These are phyloP conservation scores for Exophiala phaeomuriformis DNA, from an alignment of 2,329 filamentous ascomycete species.

Conservation along the genomic window DNA sequence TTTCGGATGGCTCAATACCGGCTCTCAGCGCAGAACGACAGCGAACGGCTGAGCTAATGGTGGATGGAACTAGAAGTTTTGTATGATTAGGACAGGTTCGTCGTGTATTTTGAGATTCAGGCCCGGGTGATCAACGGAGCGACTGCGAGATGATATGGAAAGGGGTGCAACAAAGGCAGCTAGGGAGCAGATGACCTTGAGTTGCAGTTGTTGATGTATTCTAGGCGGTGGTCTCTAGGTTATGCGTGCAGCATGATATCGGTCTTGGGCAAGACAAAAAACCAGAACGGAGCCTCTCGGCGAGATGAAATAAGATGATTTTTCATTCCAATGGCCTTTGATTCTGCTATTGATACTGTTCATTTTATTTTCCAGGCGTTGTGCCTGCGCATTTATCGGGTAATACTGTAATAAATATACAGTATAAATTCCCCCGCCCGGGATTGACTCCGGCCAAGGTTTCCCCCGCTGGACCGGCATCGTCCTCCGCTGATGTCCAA, in stretches of 20 bases:
- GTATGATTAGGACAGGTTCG: too few relatives aligned
- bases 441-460: not conserved
- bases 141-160: not conserved
- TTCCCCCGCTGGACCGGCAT: not conserved
- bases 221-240: not conserved
- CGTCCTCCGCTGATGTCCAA: not conserved
- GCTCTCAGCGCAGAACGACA: constrained; percentile 27
- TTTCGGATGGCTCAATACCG: constrained; percentile 78
- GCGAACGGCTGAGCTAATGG: constrained; percentile 10
- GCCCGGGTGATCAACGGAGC: too few relatives aligned
- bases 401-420: not conserved
- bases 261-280: not conserved
- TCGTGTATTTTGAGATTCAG: too few relatives aligned
- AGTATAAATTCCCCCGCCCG: constrained; percentile 8
- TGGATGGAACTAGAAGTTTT: too few relatives aligned
- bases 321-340: not conserved
- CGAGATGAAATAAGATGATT: not conserved
- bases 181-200: not conserved
- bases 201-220: constrained; percentile 2
- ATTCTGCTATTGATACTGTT: not conserved
- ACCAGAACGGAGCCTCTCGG: not conserved
- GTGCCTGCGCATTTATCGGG: not conserved
- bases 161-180: not conserved
- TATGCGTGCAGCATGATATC: not conserved
- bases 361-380: not conserved